Base-by-base conservation (phyloP, 768 basidiomycete genomes). In the Rubroboletus satanas region DNA sequence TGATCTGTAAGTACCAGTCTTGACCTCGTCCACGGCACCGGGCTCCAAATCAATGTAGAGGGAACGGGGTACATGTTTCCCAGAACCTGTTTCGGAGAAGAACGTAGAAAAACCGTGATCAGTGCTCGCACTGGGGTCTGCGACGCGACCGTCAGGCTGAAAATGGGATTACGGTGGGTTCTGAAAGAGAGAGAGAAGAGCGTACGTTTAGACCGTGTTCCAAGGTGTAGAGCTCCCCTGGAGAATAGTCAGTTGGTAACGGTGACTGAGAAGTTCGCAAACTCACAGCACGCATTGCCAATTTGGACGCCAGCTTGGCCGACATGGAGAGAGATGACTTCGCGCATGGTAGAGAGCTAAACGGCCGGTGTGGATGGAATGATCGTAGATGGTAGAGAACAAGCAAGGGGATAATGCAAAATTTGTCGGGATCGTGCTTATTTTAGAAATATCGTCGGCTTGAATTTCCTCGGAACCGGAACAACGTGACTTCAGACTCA, bases 161-260 rank as follows among this genome's bases (percentile, higher is more conserved):
- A 56, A 53, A 38, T 17, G 46, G 35, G 3, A 21, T 59, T 51
- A 66, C 45, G 50, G 52, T 49, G 67, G 59, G 41, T 36, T 41
- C 45, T 54, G 52, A 38, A 38, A 46, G 7, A 41, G 32, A 38
- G 2, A 1, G 33, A 39, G 37, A 33, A 43, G 26, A 17, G 80
- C 90, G 69, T 71, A 96, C 95, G 75, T 85, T 91, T 55, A 99
- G 79, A 65, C 96, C 96, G 69, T 98, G 96, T 75, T 99, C 96
- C 67, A 98, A 81, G 62, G 94, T 97, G 79, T 98, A 99, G 59
- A 98, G 85, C 75, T 97, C 95, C 95, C 91, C 90, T 93, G 68
- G 66, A 58, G 36, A 58, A 32, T 56, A 2, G 53, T 63, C 17
- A 59, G 59, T 54, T 39, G 41, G 49, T 29, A 51, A 55, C 47